phyloP scores from a whole-genome alignment of 805 yeast species.

The Saturnispora sekii region DNA sequence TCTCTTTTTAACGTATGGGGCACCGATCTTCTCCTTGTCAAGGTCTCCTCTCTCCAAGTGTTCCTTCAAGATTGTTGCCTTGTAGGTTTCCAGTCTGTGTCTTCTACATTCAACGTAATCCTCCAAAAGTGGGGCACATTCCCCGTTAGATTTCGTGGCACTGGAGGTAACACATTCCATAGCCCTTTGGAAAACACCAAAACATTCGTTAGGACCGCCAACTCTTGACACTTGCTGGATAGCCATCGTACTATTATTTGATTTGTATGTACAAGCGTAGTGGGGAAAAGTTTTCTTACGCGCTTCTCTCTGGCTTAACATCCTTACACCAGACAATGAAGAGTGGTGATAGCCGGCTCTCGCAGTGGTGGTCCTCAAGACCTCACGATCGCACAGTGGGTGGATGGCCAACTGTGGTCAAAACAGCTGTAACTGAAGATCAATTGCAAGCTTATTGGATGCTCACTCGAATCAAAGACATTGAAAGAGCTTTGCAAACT shows the following conservation, averaged over 20 bases:
- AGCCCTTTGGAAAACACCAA: constrained; percentile 29
- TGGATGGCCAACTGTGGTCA: constrained; percentile 12
- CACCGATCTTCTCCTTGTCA: constrained; percentile 26
- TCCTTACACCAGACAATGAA: constrained; percentile 3
- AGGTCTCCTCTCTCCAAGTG: constrained; percentile 23
- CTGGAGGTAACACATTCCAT: constrained; percentile 31
- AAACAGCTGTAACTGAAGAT: constrained; percentile 48
- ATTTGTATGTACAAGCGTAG: too few relatives aligned
- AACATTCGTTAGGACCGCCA: constrained; percentile 32
- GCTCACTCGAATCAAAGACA: constrained; percentile 69
- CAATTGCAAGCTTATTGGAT: constrained; percentile 70
- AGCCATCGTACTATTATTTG: constrained; percentile 17
- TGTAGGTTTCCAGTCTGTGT: constrained; percentile 29
- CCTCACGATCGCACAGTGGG: background rate
- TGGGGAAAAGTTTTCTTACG: too few relatives aligned
- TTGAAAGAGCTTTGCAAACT: constrained; percentile 49
- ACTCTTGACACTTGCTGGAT: constrained; percentile 27
- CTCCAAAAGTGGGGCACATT: constrained; percentile 25
- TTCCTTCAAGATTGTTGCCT: constrained; percentile 26
- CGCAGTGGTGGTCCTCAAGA: constrained; percentile 10
- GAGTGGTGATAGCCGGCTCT: constrained; percentile 2
- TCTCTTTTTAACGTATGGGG: constrained; percentile 31
- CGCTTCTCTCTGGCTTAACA: background rate
- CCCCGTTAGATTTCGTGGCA: constrained; percentile 22
- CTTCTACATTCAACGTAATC: constrained; percentile 32